Percentiles rank a stretch among this genome's conserved stretches.
phyloP scores from a whole-genome alignment of 768 basidiomycete genomes.

The Tricholoma matsutake region DNA sequence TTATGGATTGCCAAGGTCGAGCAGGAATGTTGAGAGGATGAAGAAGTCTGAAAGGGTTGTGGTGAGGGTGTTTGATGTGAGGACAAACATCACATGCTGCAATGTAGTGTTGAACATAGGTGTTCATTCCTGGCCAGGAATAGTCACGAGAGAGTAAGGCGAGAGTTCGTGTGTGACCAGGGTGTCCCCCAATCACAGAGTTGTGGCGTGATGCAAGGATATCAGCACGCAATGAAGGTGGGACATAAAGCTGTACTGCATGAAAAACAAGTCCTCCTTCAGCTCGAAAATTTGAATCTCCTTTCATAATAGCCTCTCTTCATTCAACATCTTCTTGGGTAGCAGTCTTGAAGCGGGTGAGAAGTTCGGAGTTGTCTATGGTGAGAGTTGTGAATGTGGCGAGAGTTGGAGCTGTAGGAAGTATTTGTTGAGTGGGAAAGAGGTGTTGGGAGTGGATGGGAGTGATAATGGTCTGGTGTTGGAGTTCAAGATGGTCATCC shows the following conservation, averaged over 20 bases:
- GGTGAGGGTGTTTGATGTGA: too few relatives aligned
- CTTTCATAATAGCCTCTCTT: constrained; percentile 19
- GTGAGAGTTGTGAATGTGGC: constrained; percentile 16
- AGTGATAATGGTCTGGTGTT: neutral
- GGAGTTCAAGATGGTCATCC: neutral
- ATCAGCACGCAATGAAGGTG: constrained; percentile 12
- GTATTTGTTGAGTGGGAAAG: neutral
- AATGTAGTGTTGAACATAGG: too few relatives aligned
- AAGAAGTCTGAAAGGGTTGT: too few relatives aligned
- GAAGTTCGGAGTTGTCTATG: constrained; percentile 24
- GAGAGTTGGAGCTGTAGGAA: neutral
- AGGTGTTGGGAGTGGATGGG: neutral
- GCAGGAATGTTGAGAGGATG: too few relatives aligned
- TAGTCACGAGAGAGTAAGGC: too few relatives aligned
- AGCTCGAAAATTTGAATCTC: too few relatives aligned
- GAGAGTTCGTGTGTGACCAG: too few relatives aligned
- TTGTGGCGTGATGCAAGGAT: constrained; percentile 30
- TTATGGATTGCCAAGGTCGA: too few relatives aligned
- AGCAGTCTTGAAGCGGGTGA: constrained; percentile 19
- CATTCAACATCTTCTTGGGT: constrained; percentile 18
- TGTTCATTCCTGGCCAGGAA: too few relatives aligned
- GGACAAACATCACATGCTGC: too few relatives aligned
- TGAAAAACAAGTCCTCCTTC: constrained; percentile 10
- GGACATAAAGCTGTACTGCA: too few relatives aligned
- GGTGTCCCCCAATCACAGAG: too few relatives aligned